These are phyloP conservation scores for Globisporangium radiosum DNA, from an alignment of 352 stramenopile species.

Conservation along the genomic window DNA sequence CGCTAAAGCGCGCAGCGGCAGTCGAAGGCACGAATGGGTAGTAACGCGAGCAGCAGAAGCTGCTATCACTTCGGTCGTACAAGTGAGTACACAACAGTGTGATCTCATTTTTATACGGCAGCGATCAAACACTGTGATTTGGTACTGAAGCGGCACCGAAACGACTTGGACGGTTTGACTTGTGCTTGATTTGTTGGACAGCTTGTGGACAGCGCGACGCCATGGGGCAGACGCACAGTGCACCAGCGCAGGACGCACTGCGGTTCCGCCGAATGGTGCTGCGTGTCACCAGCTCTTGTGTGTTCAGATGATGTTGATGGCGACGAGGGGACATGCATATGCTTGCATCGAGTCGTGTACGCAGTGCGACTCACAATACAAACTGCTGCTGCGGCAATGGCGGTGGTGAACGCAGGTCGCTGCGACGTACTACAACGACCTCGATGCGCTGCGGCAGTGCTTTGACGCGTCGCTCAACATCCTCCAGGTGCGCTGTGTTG, in stretches of 20 bases:
- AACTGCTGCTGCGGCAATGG: background rate
- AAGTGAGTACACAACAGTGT: too few relatives aligned
- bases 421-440: slow-evolving; percentile 43
- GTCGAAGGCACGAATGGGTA: too few relatives aligned
- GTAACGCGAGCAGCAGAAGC: too few relatives aligned
- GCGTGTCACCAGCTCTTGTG: background rate
- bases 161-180: background rate
- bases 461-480: slow-evolving; percentile 39
- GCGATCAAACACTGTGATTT: too few relatives aligned
- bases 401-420: slow-evolving; percentile 19
- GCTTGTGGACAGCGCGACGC: background rate
- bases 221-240: slow-evolving; percentile 60
- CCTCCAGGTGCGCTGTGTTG: slow-evolving; percentile 29
- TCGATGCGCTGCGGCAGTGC: slow-evolving; percentile 28
- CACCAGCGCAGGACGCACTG: slow-evolving; percentile 36
- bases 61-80: too few relatives aligned
- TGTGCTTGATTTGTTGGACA: background rate
- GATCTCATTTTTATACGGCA: too few relatives aligned
- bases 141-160: background rate
- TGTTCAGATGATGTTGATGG: slow-evolving; percentile 2
- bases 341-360: too few relatives aligned
- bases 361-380: too few relatives aligned
- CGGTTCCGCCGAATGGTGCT: slow-evolving; percentile 54
- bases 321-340: too few relatives aligned
- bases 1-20: background rate